phyloP scores from a whole-genome alignment of 140 eudicot species.

The Cichorium intybus region DNA sequence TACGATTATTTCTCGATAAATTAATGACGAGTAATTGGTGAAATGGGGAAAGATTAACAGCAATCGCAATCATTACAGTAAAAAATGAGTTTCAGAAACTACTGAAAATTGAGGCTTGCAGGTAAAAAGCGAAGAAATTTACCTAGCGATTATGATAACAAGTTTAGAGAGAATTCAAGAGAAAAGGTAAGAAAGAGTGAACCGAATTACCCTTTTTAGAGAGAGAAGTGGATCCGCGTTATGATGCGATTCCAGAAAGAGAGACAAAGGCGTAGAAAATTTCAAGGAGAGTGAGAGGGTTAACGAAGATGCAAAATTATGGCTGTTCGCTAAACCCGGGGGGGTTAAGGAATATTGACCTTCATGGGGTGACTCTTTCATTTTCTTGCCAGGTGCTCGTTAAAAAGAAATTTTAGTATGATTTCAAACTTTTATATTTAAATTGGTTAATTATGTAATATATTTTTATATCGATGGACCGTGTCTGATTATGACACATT shows the following conservation, averaged over 20 bases:
- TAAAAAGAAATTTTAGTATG: background rate
- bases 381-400: background rate
- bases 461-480: too few relatives aligned
- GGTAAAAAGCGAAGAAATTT: background rate
- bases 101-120: background rate
- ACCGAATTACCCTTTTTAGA: constrained; percentile 22
- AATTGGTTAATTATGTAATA: too few relatives aligned
- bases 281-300: constrained; percentile 14
- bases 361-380: background rate
- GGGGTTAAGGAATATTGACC: background rate
- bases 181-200: constrained; percentile 21
- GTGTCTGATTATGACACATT: too few relatives aligned
- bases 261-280: constrained; percentile 18
- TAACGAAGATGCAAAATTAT: constrained; percentile 11
- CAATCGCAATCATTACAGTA: background rate
- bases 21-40: background rate
- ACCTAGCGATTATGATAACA: constrained; percentile 1
- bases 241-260: background rate
- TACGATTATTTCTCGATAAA: background rate
- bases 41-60: too few relatives aligned
- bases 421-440: background rate
- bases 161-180: constrained; percentile 9
- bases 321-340: constrained; percentile 8
- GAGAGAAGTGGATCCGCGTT: background rate
- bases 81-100: background rate